Percentiles rank a stretch among this genome's conserved stretches.
Evolutionary conservation across 345 rosid species (phyloP).

Genomic region (Lumnitzera littorea): DNA sequence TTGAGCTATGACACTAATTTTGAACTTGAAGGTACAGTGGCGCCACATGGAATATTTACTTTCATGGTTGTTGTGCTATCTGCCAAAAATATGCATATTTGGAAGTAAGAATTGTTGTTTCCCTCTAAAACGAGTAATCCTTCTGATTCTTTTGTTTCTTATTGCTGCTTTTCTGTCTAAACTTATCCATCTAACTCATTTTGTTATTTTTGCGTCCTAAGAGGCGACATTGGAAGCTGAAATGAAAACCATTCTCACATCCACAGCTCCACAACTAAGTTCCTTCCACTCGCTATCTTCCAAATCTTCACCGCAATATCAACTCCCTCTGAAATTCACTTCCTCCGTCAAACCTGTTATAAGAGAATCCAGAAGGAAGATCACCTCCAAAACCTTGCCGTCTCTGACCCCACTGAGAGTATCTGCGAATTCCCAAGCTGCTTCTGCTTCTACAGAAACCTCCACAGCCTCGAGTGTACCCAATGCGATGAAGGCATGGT

Average conservation of each 20-base stretch:
- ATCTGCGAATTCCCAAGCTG: slow-evolving; percentile 48
- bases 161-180: background rate
- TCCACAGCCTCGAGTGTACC: slow-evolving; percentile 36
- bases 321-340: slow-evolving; percentile 13
- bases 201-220: slow-evolving; percentile 17
- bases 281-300: slow-evolving; percentile 15
- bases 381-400: slow-evolving; percentile 1
- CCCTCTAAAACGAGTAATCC: no score
- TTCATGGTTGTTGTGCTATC: no score
- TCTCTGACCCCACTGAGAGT: slow-evolving; percentile 26
- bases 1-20: no score
- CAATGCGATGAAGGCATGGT: slow-evolving; percentile 76
- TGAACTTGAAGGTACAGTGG: no score
- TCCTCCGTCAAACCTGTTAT: slow-evolving; percentile 17
- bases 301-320: slow-evolving; percentile 13
- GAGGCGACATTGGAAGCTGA: background rate
- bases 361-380: slow-evolving; percentile 13
- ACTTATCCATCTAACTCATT: background rate
- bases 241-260: slow-evolving; percentile 31
- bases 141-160: no score
- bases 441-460: slow-evolving; percentile 32
- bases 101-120: no score
- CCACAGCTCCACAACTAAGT: slow-evolving; percentile 29
- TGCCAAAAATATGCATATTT: no score
- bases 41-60: no score